Conservation (phyloP, 2,329 filamentous ascomycete species). For the Parastagonospora avenae region DNA sequence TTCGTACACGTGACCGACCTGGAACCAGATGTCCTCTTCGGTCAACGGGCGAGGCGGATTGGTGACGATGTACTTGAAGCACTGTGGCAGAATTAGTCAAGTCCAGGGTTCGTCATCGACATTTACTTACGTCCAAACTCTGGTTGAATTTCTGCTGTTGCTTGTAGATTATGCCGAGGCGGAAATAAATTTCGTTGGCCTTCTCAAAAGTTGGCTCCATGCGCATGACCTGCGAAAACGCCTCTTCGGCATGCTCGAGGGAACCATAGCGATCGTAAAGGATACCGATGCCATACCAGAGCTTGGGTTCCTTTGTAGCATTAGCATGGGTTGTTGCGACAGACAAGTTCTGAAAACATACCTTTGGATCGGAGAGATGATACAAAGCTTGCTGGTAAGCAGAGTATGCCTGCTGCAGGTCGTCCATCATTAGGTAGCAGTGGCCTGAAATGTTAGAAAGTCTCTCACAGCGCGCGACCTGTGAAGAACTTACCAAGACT, state of each 20-base stretch:
- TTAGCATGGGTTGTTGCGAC: slow-evolving; percentile 4
- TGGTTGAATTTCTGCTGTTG: slow-evolving; percentile 93
- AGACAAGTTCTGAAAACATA: slow-evolving; percentile 44
- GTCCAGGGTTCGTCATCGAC: neutral
- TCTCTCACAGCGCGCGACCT: neutral
- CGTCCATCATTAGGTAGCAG: slow-evolving; percentile 98
- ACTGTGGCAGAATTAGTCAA: slow-evolving; percentile 60
- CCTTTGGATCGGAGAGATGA: slow-evolving; percentile 91
- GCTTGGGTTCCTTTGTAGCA: slow-evolving; percentile 76
- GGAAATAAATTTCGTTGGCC: slow-evolving; percentile 98
- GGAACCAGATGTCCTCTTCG: slow-evolving; percentile 99
- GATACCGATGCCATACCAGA: slow-evolving; percentile 99
- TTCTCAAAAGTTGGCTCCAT: slow-evolving; percentile 99
- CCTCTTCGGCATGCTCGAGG: slow-evolving; percentile 95
- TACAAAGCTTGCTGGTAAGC: slow-evolving; percentile 96
- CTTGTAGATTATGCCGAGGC: slow-evolving; percentile 99
- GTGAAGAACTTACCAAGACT: slow-evolving; percentile 71
- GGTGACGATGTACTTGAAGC: slow-evolving; percentile 96
- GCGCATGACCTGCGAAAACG: slow-evolving; percentile 97
- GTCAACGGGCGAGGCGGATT: slow-evolving; percentile 91
- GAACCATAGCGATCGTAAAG: slow-evolving; percentile 96
- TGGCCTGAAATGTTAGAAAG: slow-evolving; percentile 66
- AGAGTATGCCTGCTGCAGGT: slow-evolving; percentile 93
- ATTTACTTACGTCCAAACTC: slow-evolving; percentile 78
- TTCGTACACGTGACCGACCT: slow-evolving; percentile 98